Conservation (phyloP, 2,329 filamentous ascomycete species). For the Byssothecium circinans region DNA sequence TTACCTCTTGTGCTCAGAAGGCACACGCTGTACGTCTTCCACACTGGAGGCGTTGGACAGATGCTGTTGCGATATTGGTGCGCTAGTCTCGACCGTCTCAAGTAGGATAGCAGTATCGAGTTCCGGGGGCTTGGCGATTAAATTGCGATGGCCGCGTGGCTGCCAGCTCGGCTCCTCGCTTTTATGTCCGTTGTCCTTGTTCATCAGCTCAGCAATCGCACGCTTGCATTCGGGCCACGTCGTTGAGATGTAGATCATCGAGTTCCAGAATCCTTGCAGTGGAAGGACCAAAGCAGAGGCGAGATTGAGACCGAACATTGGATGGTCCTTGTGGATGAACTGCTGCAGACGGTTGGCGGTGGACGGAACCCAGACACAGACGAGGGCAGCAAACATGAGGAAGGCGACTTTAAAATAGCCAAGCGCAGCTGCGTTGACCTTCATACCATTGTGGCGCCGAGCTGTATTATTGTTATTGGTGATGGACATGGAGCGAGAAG, state of each 20-base stretch:
- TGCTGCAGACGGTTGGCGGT: slow-evolving; percentile 76
- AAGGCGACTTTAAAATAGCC: slow-evolving; percentile 71
- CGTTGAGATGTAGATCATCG: slow-evolving; percentile 66
- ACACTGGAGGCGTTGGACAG: not conserved
- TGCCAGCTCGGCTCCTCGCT: not conserved
- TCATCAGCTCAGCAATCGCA: slow-evolving; percentile 13
- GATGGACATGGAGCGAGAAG: slow-evolving; percentile 6
- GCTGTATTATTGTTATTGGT: slow-evolving; percentile 2
- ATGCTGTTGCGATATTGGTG: not conserved
- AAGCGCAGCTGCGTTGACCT: slow-evolving; percentile 64
- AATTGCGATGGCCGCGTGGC: not conserved
- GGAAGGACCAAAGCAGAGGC: slow-evolving; percentile 75
- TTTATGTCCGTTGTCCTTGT: not conserved
- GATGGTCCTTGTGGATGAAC: slow-evolving; percentile 56
- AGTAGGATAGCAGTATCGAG: not conserved
- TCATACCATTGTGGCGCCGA: slow-evolving; percentile 33
- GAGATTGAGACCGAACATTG: slow-evolving; percentile 63
- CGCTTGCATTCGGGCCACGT: slow-evolving; percentile 32
- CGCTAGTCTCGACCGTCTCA: not conserved
- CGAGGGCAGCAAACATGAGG: slow-evolving; percentile 70
- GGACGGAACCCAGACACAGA: slow-evolving; percentile 76
- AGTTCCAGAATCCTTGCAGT: slow-evolving; percentile 84
- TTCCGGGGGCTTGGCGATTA: not conserved
- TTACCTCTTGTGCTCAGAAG: not conserved
- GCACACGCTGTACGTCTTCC: not conserved